Conservation (phyloP, 2,329 filamentous ascomycete genomes). For the Corynespora cassiicola region DNA sequence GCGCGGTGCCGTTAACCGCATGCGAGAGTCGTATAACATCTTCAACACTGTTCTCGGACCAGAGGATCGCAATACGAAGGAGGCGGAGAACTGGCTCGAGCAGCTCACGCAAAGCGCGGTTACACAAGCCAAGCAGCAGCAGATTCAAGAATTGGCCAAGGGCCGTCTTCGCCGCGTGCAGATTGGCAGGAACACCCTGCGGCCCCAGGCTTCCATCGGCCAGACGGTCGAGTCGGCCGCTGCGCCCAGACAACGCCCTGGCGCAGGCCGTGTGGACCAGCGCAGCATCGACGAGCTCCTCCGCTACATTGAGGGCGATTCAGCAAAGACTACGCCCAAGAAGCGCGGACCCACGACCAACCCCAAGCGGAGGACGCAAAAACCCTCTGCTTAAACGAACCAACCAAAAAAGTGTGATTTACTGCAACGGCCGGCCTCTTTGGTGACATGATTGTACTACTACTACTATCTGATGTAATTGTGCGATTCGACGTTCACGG, state of each 20-base stretch:
- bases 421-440: neutral
- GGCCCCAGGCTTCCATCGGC: slow-evolving; percentile 68
- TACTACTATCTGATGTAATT: neutral
- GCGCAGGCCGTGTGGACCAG: slow-evolving; percentile 65
- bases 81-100: slow-evolving; percentile 95
- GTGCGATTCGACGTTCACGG: too few relatives aligned
- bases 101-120: slow-evolving; percentile 96
- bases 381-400: slow-evolving; percentile 11
- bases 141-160: slow-evolving; percentile 79
- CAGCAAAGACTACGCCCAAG: slow-evolving; percentile 51
- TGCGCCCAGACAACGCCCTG: slow-evolving; percentile 45
- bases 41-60: slow-evolving; percentile 87
- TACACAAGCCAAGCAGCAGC: slow-evolving; percentile 89
- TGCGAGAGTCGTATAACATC: slow-evolving; percentile 96
- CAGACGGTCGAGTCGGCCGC: slow-evolving; percentile 60
- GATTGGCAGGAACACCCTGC: slow-evolving; percentile 62
- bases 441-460: neutral
- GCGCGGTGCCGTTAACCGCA: slow-evolving; percentile 87
- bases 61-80: slow-evolving; percentile 96
- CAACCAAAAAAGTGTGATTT: neutral
- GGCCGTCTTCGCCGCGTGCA: slow-evolving; percentile 75
- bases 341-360: slow-evolving; percentile 49
- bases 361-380: slow-evolving; percentile 48
- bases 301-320: slow-evolving; percentile 85
- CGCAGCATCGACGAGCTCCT: slow-evolving; percentile 92